Base-by-base conservation (phyloP, 129 eudicot genomes). In the Heracleum sosnowskyi region DNA sequence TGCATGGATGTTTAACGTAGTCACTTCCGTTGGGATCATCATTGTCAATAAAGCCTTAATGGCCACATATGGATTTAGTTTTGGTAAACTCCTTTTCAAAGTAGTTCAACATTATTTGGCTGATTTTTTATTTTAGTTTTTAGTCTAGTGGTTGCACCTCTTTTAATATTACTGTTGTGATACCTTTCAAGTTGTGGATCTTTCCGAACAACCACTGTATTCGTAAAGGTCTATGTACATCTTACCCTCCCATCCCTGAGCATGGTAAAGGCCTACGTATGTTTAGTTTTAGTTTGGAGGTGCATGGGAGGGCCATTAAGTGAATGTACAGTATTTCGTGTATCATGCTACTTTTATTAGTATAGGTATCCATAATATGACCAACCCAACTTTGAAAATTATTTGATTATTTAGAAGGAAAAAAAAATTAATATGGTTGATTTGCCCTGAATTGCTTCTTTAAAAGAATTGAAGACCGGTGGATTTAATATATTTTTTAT, bases 1-100 rank as follows among this genome's bases (percentile, higher is more conserved):
- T 29, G 93, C 96, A 76, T 93, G 98, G 98, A 82, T 79, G 85
- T 93, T 93, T 86, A 93, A 93, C 85, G 90, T 93, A n/a, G 90
- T 90, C 80, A 90, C 98, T 81, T 93, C 98, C 15, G 98, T 90
- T 35, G 98, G 98, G 77, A 87, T 93, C 79, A 93, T 93, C 80
- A 89, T 93, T 62, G 96, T 93, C 76, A 93, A 93, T 76, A 93
- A 93, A 84, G 98, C 98, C 72, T 88, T 93, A 66, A 93, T 93
- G 98, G 90, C 90, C 34, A 90, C 84, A 57, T 87, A 93, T 75
- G 98, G 96, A 47, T 93, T 93, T 89, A 90, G 90, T 57, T 93
- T 90, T 77, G 96, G 96, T 93, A 85, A 84, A 40, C 31, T 45
- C 31, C 47, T 18, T 46, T 13, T 44, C 31, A 18, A 16, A 16